Conservation (phyloP, 73 alveolate species). For the Tetrahymena borealis region DNA sequence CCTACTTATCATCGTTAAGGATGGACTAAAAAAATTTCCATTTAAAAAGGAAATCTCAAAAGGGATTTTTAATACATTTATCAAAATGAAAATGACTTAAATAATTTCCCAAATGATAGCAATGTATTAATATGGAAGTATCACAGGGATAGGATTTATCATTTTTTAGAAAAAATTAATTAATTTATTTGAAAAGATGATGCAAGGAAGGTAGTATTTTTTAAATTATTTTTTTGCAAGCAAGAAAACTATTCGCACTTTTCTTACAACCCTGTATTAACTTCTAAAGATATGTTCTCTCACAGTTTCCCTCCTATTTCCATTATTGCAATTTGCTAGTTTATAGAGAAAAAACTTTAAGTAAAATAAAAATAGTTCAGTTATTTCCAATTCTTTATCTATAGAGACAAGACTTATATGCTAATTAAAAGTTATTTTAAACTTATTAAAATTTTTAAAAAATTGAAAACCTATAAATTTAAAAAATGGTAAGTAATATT, state of each 20-base stretch:
- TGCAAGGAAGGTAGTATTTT: background rate
- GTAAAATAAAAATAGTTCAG: too few species aligned
- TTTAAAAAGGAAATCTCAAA: background rate
- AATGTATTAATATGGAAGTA: background rate
- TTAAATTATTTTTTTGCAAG: background rate
- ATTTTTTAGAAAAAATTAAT: background rate
- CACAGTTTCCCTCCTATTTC: too few species aligned
- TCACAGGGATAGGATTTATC: background rate
- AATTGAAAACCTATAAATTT: too few species aligned
- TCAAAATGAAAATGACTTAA: background rate
- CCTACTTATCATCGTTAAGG: background rate
- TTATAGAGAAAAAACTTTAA: too few species aligned
- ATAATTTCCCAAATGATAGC: background rate
- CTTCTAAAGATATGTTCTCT: background rate
- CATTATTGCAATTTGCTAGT: too few species aligned
- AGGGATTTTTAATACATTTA: background rate
- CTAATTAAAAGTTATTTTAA: too few species aligned
- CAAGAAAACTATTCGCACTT: background rate
- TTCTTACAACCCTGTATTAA: background rate
- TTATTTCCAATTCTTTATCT: too few species aligned
- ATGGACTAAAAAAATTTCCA: background rate
- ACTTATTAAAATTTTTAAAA: too few species aligned
- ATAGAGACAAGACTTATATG: too few species aligned
- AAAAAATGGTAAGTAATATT: too few species aligned
- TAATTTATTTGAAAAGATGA: background rate